A percentile compares a stretch with the other conserved stretches of the same genome.
Conservation (phyloP, 2,329 filamentous ascomycete genomes). For the Fusarium burgessii region DNA sequence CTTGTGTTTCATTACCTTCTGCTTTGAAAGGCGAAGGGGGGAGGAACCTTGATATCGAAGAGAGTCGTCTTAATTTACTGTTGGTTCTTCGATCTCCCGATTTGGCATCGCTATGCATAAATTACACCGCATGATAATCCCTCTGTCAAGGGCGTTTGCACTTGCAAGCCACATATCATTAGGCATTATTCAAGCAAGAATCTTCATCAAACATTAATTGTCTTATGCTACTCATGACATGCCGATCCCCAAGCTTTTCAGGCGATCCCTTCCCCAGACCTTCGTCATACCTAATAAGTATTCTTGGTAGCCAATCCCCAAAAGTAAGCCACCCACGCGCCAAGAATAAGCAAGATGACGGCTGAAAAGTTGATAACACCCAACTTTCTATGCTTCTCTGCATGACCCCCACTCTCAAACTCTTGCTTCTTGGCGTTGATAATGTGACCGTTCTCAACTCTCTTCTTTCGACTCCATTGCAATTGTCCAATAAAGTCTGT, state of each 20-base stretch:
- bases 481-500: conserved; percentile 60
- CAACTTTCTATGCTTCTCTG: conserved; percentile 54
- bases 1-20: no score
- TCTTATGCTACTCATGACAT: accelerated
- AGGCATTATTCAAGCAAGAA: no score
- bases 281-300: neutral
- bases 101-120: no score
- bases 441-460: conserved; percentile 58
- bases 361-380: conserved; percentile 58
- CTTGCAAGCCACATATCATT: neutral
- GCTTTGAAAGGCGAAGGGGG: no score
- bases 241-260: neutral
- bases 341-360: conserved; percentile 61
- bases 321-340: conserved; percentile 68
- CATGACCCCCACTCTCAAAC: conserved; percentile 53
- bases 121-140: no score
- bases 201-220: neutral
- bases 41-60: no score
- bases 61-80: no score
- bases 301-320: conserved; percentile 70
- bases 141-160: no score
- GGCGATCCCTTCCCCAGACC: neutral
- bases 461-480: conserved; percentile 69
- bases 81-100: no score
- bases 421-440: conserved; percentile 58